Evolutionary conservation across 257 asterid genomes (phyloP).

Genomic region (Nicotiana sylvestris): DNA sequence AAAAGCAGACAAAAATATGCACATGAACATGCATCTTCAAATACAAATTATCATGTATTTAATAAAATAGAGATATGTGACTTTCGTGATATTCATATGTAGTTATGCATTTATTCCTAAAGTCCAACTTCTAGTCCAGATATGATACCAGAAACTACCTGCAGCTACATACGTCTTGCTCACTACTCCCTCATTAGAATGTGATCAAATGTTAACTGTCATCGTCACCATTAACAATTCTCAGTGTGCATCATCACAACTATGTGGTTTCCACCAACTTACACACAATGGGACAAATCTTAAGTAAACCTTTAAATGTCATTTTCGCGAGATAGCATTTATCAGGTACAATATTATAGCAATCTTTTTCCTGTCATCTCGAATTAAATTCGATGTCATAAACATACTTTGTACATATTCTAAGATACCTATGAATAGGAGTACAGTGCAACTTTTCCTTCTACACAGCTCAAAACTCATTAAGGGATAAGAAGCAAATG

Average conservation of each 20-base stretch:
- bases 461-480: neutral
- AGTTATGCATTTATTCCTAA: neutral
- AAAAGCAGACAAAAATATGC: neutral
- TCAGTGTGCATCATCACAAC: neutral
- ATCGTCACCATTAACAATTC: neutral
- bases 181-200: neutral
- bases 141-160: neutral
- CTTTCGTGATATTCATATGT: neutral
- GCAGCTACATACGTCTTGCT: neutral
- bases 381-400: neutral
- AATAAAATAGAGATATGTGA: neutral
- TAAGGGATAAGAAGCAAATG: slow-evolving; percentile 2
- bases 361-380: slow-evolving; percentile 1
- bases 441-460: neutral
- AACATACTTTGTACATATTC: neutral
- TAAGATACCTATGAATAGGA: neutral
- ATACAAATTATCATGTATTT: neutral
- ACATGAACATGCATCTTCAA: neutral
- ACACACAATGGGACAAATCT: neutral
- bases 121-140: neutral
- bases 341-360: neutral
- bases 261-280: neutral
- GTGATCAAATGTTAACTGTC: neutral
- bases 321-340: neutral
- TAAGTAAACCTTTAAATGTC: neutral